Base-by-base conservation (phyloP, 768 basidiomycete species). In the Coprinopsis marcescibilis region DNA sequence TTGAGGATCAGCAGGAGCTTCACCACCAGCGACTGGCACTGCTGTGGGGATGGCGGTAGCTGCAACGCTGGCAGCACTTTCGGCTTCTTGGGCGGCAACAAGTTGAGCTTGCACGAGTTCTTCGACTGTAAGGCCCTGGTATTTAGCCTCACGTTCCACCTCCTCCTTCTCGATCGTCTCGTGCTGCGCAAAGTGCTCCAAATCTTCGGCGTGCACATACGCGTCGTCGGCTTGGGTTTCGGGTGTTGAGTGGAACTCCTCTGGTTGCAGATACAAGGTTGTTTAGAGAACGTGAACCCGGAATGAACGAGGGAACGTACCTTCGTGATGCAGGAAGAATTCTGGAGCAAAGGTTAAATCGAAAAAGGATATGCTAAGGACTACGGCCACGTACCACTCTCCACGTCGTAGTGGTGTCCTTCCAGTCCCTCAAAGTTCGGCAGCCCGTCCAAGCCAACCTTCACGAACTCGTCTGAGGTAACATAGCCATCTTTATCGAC, bases 291-390 rank as follows among this genome's bases (percentile, higher is more conserved):
- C 43, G 26, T n/a, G 14, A 13, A 30, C 12, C 37, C 19, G 30
- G 21, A 32, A 27, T 17, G n/a, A n/a, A n/a, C n/a, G n/a, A n/a
- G n/a, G n/a, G 32, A 15, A 39, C 67, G 57, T 50, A 85, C 92
- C 94, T 80, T 99, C 96, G 66, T 99, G 96, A 59, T 98, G 94
- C 39, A 94, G 73, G 77, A 93, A 94, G 70, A 94, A 94, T 65
- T 95, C 89, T 87, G 17, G 17, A 33, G 6, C 13, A 3, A 35
- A 26, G 29, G 34, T 38, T 55, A 45, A 29, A 15, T 8, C 43
- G 13, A 7, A 21, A 33, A 6, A 10, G 19, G 5, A 14, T 26
- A 19, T 24, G 7, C 26, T 19, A 43, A 15, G 12, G 21, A 7
- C 36, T 12, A 43, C 30, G 14, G n/a, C 15, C 13, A 67, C 85